A percentile compares a stretch with the other conserved stretches of the same genome.
These are phyloP conservation scores for Phytophthora constricta DNA, from an alignment of 352 stramenopile species.

Conservation along the genomic window DNA sequence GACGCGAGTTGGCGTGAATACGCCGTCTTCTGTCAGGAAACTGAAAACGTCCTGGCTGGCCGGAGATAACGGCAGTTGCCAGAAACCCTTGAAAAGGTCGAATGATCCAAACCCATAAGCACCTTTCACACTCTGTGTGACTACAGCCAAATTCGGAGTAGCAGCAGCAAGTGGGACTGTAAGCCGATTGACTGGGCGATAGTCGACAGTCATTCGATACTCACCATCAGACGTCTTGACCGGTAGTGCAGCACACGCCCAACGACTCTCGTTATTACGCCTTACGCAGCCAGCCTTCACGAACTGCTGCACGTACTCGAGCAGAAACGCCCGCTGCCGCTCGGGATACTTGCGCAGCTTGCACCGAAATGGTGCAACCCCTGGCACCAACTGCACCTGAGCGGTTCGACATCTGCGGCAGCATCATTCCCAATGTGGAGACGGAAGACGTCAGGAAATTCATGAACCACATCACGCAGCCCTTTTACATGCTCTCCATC, in stretches of 20 bases:
- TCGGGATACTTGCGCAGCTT: constrained; percentile 6
- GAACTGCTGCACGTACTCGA: constrained; percentile 9
- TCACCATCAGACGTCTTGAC: not conserved
- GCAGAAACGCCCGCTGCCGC: constrained; percentile 3
- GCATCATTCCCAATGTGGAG: too few species aligned
- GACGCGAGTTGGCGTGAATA: not conserved
- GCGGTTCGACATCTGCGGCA: too few species aligned
- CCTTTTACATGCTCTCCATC: too few species aligned
- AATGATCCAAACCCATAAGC: constrained; percentile 12
- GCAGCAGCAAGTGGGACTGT: constrained; percentile 2
- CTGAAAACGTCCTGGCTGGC: constrained; percentile 2
- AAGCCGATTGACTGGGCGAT: constrained; percentile 2
- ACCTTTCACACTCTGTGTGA: not conserved
- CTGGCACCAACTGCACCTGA: too few species aligned
- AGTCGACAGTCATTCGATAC: constrained; percentile 14
- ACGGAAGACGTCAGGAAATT: too few species aligned
- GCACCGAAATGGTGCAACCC: too few species aligned
- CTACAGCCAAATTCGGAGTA: constrained; percentile 2
- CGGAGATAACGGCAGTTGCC: constrained; percentile 8
- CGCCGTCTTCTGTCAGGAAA: not conserved
- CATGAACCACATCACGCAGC: too few species aligned
- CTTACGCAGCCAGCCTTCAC: not conserved
- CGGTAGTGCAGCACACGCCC: constrained; percentile 3
- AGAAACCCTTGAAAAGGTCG: constrained; percentile 21
- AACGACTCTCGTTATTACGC: constrained; percentile 11